Base-by-base conservation (phyloP, 768 basidiomycete species). In the Rhizopogon rudus region DNA sequence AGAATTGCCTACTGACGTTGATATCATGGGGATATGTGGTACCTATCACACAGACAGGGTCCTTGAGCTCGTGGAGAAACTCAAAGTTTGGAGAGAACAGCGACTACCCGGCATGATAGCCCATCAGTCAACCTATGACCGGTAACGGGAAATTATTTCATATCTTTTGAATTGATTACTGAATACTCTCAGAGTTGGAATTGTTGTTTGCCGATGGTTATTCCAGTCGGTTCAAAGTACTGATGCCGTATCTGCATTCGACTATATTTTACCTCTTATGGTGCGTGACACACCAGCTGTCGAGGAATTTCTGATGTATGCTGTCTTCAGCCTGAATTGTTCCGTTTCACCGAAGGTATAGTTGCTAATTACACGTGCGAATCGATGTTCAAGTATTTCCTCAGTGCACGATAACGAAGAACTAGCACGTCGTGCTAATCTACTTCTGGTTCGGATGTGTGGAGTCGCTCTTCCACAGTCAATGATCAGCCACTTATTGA, bases 51-150 rank as follows among this genome's bases (percentile, higher is more conserved):
- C 73, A 57, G 72, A 68, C 14, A 78, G 87, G 44, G 76, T 93
- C 5, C 61, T 75, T 9, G 78, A 83, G 50, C 77, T 92, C 5
- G 83, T 87, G 2, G 69, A 77, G 20, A 77, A 75, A 22, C 86
- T 95, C 65, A 80, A 81, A 42, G 66, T 75, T 17, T 91, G 89
- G 91, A 78, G 88, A 33, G 75, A 77, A 40, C 80, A 87, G 57
- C 81, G 92, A 33, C 67, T 84, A 5, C 82, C 90, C 17, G 91
- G 91, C 3, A 81, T 83, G 25, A 81, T 86, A 35, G 91, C 91
- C 4, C 87, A 91, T 63, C 86, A 91, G 63, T 93, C 91, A 0
- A 85, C 80, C n/a, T 93, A 93, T 61, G 92, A 95, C 64, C 81
- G 86, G 81, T 85, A 65, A 40, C 76, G 66, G 35, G 14, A 49